Evolutionary conservation across 495 filamentous ascomycete genomes (phyloP), one percentile per base, ranked within the genome.

Genomic region (Delitschia confertaspora): DNA sequence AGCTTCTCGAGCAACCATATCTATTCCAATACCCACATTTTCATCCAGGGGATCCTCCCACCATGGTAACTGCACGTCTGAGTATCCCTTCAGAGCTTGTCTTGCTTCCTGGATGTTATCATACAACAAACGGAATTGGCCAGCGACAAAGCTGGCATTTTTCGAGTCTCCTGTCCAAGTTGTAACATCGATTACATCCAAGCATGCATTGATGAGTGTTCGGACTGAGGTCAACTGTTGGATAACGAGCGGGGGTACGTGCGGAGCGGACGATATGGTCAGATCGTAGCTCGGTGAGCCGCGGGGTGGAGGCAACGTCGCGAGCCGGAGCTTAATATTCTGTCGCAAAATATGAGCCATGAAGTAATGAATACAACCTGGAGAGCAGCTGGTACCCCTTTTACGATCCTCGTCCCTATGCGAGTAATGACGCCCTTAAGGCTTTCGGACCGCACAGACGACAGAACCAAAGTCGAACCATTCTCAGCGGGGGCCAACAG

Each of bases 361-460:
- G 22, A 14, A n/a, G 10, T 51, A 3, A 25, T 25, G 11, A 6
- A 6, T 17, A 33, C 33, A n/a, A 16, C 11, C 18, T n/a, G 33
- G 10, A 14, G 18, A 35, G n/a, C n/a, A 35, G 33, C 33, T 33
- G 25, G 59, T 70, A 42, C 57, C 33, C 61, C 63, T 42, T 67
- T 67, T 25, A 65, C 60, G 36, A 67, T 57, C 17, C 62, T 49
- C 14, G 65, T 60, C n/a, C 65, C 65, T 7, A 72, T 60, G 33
- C 74, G 75, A 0, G 88, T 95, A 37, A 95, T 74, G 60, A 84
- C 81, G 3, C 91, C 91, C 60, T 98, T 98, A 24, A 96, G 78
- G 47, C 72, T 77, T 67, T 98, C 91, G 33, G 82, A 85, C 13
- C 93, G 75, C 25, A 81, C 67, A n/a, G 87, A 91, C 39, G 83